Conservation (phyloP, 495 filamentous ascomycete genomes). For the Tuber umbilicatum region DNA sequence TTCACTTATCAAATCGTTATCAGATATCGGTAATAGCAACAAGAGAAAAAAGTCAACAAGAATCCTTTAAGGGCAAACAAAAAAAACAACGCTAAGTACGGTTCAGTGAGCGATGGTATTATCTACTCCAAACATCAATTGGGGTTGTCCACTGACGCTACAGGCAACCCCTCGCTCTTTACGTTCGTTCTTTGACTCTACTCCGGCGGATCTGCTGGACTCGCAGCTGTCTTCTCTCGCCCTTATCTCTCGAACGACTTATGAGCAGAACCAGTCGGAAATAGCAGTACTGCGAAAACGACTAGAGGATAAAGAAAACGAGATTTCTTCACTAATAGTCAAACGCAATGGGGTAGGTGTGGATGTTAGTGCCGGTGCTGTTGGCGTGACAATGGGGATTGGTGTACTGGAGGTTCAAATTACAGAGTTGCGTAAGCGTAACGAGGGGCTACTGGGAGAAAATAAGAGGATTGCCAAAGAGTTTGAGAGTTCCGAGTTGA, state of each 20-base stretch:
- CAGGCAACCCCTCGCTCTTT: constrained; percentile 39
- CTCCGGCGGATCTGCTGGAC: constrained; percentile 34
- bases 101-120: constrained; percentile 28
- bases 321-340: constrained; percentile 23
- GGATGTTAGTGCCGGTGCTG: not conserved
- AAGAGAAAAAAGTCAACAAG: not conserved
- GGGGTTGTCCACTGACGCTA: constrained; percentile 28
- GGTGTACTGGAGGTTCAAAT: constrained; percentile 25
- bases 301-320: constrained; percentile 26
- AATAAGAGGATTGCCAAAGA: constrained; percentile 21
- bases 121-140: constrained; percentile 13
- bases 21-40: not conserved
- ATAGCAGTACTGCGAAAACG: constrained; percentile 20
- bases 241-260: constrained; percentile 30
- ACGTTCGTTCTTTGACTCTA: constrained; percentile 38
- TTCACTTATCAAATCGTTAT: not conserved
- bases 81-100: not conserved
- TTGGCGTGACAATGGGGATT: constrained; percentile 24
- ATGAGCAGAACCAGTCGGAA: constrained; percentile 24
- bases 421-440: constrained; percentile 21
- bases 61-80: not conserved
- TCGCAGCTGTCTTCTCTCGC: constrained; percentile 29
- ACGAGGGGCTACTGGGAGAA: constrained; percentile 22
- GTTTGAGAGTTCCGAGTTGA: constrained; percentile 26
- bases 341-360: constrained; percentile 15